Percentiles rank a stretch among this genome's conserved stretches.
Evolutionary conservation across 163 green algal genomes (phyloP).

Genomic region (Scenedesmus sp.): DNA sequence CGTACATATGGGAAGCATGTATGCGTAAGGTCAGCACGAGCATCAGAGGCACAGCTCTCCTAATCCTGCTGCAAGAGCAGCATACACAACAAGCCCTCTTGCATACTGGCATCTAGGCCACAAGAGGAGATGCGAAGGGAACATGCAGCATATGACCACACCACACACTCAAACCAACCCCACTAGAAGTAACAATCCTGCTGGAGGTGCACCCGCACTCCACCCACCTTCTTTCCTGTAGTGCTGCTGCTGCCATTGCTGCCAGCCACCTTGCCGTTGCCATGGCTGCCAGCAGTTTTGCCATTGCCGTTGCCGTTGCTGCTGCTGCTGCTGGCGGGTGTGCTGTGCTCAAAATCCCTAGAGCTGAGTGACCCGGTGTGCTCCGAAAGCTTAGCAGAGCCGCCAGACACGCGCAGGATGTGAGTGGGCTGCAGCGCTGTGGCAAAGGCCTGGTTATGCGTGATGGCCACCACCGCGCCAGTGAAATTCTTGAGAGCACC

Average conservation of each 20-base stretch:
- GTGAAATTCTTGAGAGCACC: slow-evolving; percentile 62
- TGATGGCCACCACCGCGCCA: slow-evolving; percentile 79
- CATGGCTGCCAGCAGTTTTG: not conserved
- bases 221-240: slow-evolving; percentile 7
- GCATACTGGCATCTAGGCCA: not conserved
- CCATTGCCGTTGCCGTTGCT: not conserved
- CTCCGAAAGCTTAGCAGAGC: slow-evolving; percentile 68
- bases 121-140: not conserved
- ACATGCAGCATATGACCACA: not conserved
- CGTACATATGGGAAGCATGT: too few species aligned
- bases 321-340: not conserved
- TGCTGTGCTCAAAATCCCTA: slow-evolving; percentile 70
- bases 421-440: slow-evolving; percentile 76
- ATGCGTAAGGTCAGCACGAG: too few species aligned
- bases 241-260: slow-evolving; percentile 7
- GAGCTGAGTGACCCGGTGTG: slow-evolving; percentile 78
- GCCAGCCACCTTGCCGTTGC: not conserved
- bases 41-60: not conserved
- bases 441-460: slow-evolving; percentile 81
- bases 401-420: slow-evolving; percentile 73
- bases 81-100: not conserved
- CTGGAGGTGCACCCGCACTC: not conserved
- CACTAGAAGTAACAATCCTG: not conserved
- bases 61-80: not conserved
- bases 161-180: not conserved